Evolutionary conservation across 2,329 filamentous ascomycete genomes (phyloP), one percentile per base, ranked within the genome.

Genomic region (Colletotrichum gloeosporioides): DNA sequence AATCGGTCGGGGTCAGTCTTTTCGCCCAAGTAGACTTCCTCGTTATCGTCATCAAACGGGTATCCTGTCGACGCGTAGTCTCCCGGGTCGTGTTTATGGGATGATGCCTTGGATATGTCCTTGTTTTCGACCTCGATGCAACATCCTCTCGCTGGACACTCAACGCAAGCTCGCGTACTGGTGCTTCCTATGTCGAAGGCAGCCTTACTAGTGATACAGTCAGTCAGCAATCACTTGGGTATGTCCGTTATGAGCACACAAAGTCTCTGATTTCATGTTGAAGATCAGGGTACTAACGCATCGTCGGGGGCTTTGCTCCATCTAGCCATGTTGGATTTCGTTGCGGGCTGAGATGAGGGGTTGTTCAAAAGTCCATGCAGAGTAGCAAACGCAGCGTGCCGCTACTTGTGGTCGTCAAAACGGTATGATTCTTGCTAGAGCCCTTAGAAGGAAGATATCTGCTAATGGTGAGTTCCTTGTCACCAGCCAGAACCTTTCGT

Each of bases 111-210:
- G 8, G 18, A 15, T 36, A 18, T 53, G 6, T 67, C 3, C 6
- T 59, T 69, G 31, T 69, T 78, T 13, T 78, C 67, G 8, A 78
- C 44, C 12, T 39, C 22, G 6, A 64, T 39, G 10, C 25, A 27
- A 16, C 9, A 15, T 34, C 61, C 49, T 12, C 16, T 29, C 34
- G 59, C 29, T 16, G 69, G 73, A 31, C 57, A 77, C 34, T 44
- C 72, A 16, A 79, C 53, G 25, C 49, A 77, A 25, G 75, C 78
- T 63, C 78, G 64, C 2, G 71, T 73, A 36, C 78, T 78, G 4
- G 78, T 79, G 66, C 78, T 79, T 9, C 78, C 78, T n/a, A 79
- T 44, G 57, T 79, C 78, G 12, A 79, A 34, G 13, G 4, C 16
- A 6, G 27, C 22, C 16, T 10, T 59, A 31, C 25, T 59, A 10